Evolutionary conservation across 2,329 filamentous ascomycete species (phyloP).

Genomic region (Xylariales sp.): DNA sequence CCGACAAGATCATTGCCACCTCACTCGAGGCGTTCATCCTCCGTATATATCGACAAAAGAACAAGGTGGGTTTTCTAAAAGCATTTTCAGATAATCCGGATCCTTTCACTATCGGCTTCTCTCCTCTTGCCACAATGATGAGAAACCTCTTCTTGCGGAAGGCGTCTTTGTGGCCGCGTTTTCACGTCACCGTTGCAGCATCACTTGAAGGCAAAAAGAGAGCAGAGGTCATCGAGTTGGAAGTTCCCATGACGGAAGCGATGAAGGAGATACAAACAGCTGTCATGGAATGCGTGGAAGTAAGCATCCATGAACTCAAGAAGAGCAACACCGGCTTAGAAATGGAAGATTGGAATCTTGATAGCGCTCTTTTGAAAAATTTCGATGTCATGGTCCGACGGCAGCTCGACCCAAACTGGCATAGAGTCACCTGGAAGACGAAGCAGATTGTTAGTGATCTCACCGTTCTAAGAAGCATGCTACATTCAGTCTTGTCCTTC

Average conservation of each 20-base stretch:
- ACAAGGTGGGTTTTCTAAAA: constrained; percentile 90
- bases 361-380: constrained; percentile 86
- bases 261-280: constrained; percentile 95
- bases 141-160: constrained; percentile 87
- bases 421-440: constrained; percentile 91
- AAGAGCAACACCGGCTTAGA: constrained; percentile 87
- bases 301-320: constrained; percentile 88
- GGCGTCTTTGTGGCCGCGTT: constrained; percentile 86
- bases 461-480: constrained; percentile 73
- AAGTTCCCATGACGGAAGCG: constrained; percentile 89
- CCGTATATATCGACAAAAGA: constrained; percentile 88
- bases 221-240: constrained; percentile 94
- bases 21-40: constrained; percentile 94
- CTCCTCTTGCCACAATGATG: constrained; percentile 85
- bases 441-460: constrained; percentile 91
- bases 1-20: constrained; percentile 80
- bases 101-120: constrained; percentile 82
- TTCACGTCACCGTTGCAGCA: constrained; percentile 84
- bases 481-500: constrained; percentile 77
- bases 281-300: constrained; percentile 92
- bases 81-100: constrained; percentile 94
- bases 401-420: constrained; percentile 95
- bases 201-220: constrained; percentile 88
- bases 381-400: constrained; percentile 86
- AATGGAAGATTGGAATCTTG: constrained; percentile 95